phyloP scores from a whole-genome alignment of 2,329 filamentous ascomycete genomes.

The Cyphellophora attinorum region DNA sequence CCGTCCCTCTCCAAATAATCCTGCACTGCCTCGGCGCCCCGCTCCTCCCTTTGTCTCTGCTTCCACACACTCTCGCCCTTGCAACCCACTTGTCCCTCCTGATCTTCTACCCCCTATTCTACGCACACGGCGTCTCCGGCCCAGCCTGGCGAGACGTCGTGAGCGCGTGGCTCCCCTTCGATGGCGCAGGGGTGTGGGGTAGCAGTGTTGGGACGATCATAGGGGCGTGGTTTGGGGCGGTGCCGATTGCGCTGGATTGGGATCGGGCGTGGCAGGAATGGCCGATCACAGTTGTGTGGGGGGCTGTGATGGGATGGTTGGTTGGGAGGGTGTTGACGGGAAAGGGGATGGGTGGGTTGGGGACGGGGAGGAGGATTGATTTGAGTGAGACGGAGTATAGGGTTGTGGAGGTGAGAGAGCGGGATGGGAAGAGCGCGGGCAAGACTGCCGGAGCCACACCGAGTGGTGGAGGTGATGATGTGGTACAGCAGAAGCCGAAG shows the following conservation, averaged over 20 bases:
- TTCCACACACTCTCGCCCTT: slow-evolving; percentile 67
- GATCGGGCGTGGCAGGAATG: slow-evolving; percentile 99
- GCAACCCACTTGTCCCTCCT: slow-evolving; percentile 75
- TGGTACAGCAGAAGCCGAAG: too few species aligned
- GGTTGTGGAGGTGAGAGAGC: too few species aligned
- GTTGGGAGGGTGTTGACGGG: slow-evolving; percentile 39
- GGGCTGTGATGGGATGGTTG: slow-evolving; percentile 69
- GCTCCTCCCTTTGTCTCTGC: slow-evolving; percentile 59
- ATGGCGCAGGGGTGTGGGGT: slow-evolving; percentile 66
- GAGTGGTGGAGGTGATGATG: too few species aligned
- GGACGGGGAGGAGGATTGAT: slow-evolving; percentile 17
- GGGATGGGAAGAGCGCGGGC: too few species aligned
- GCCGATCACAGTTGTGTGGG: slow-evolving; percentile 83
- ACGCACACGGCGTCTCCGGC: slow-evolving; percentile 69
- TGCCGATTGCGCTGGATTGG: slow-evolving; percentile 95
- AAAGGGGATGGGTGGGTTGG: slow-evolving; percentile 6
- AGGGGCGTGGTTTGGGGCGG: slow-evolving; percentile 85
- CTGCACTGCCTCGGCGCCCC: slow-evolving; percentile 80
- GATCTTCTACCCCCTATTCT: slow-evolving; percentile 69
- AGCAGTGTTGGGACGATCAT: slow-evolving; percentile 66
- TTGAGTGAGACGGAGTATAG: slow-evolving; percentile 14
- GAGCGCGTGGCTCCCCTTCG: slow-evolving; percentile 61
- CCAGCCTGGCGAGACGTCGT: slow-evolving; percentile 61
- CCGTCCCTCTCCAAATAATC: slow-evolving; percentile 47
- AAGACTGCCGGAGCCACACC: too few species aligned